Conservation (phyloP, 164 flowering plant genomes). For the Paratinospora sagittata region DNA sequence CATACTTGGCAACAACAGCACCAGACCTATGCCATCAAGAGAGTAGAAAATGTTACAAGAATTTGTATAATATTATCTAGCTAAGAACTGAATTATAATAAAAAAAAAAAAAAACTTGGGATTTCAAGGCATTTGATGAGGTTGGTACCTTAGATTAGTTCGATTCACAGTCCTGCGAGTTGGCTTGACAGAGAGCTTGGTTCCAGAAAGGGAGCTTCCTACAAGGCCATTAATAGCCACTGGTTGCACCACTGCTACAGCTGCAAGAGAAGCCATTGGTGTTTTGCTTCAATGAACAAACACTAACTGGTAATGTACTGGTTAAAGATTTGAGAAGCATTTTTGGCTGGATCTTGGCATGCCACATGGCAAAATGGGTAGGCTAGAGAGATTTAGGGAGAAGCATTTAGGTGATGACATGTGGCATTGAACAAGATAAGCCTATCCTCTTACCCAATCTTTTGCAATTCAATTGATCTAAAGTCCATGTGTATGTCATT, state of each 20-base stretch:
- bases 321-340: not conserved
- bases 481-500: no score
- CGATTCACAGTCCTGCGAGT: conserved; percentile 1
- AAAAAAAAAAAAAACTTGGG: not conserved
- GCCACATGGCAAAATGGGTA: conserved; percentile 6
- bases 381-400: conserved; percentile 11
- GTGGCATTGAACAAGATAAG: conserved; percentile 16
- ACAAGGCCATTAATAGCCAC: conserved; percentile 16
- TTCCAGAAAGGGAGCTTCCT: conserved; percentile 18
- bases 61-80: no score
- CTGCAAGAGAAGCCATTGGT: conserved; percentile 18
- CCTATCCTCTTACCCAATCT: conserved; percentile 17
- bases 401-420: conserved; percentile 12
- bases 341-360: conserved; percentile 3
- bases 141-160: conserved; percentile 7
- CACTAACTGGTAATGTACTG: not conserved
- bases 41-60: no score
- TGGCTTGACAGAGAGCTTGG: conserved; percentile 15
- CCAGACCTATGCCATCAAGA: conserved; percentile 14
- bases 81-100: no score
- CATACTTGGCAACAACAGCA: conserved; percentile 81
- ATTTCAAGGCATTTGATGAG: not conserved
- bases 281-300: not conserved
- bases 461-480: not conserved
- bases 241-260: conserved; percentile 18